Percentiles rank a stretch among this genome's conserved stretches.
phyloP scores from a whole-genome alignment of 495 filamentous ascomycete species.

The Neurospora intermedia region DNA sequence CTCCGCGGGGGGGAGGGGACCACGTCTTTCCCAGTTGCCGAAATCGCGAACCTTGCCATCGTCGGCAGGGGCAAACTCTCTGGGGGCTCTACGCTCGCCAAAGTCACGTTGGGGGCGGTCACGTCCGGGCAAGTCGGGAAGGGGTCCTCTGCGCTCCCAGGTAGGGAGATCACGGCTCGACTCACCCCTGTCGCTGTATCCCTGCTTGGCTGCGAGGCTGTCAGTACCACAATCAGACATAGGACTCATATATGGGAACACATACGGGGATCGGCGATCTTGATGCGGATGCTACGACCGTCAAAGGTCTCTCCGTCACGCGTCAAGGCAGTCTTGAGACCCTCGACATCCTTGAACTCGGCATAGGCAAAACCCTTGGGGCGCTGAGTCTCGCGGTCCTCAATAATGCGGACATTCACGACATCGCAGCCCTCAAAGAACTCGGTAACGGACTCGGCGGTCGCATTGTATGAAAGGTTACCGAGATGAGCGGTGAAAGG shows the following conservation, averaged over 20 bases:
- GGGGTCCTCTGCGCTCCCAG: slow-evolving; percentile 79
- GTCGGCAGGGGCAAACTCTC: slow-evolving; percentile 33
- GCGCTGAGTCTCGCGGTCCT: slow-evolving; percentile 80
- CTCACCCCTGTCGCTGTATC: slow-evolving; percentile 33
- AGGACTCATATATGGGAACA: background rate
- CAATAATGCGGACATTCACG: slow-evolving; percentile 85
- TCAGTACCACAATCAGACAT: slow-evolving; percentile 6
- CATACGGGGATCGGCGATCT: slow-evolving; percentile 39
- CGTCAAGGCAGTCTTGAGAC: slow-evolving; percentile 82
- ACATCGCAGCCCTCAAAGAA: slow-evolving; percentile 80
- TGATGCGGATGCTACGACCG: slow-evolving; percentile 79
- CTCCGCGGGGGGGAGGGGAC: slow-evolving; percentile 53
- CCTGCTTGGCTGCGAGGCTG: slow-evolving; percentile 59
- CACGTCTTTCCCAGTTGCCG: slow-evolving; percentile 89
- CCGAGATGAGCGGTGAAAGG: slow-evolving; percentile 93
- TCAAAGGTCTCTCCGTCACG: slow-evolving; percentile 69
- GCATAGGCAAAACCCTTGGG: slow-evolving; percentile 98
- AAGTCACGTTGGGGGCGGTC: slow-evolving; percentile 40
- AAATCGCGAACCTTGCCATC: slow-evolving; percentile 84
- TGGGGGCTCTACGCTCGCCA: slow-evolving; percentile 28
- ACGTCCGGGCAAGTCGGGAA: slow-evolving; percentile 54
- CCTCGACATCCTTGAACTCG: slow-evolving; percentile 80
- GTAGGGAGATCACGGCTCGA: slow-evolving; percentile 56
- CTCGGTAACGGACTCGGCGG: slow-evolving; percentile 62
- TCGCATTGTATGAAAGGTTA: slow-evolving; percentile 91